phyloP scores from a whole-genome alignment of 225 moss, liverwort and hornwort species.

The Neckera pumila region DNA sequence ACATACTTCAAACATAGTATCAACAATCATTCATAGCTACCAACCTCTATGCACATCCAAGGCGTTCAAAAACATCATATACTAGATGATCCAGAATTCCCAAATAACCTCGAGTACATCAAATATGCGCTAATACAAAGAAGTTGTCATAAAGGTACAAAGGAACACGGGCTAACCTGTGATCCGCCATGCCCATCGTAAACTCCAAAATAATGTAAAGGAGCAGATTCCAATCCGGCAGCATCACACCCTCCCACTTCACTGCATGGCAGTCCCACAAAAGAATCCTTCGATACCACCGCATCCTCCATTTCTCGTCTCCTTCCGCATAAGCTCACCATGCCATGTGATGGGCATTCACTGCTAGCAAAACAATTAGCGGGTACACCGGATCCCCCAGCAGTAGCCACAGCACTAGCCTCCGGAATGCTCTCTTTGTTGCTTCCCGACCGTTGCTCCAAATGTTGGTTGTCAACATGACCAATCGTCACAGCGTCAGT shows the following conservation, averaged over 20 bases:
- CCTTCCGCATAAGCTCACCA: slow-evolving; percentile 46
- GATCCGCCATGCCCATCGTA: slow-evolving; percentile 96
- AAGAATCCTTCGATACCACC: slow-evolving; percentile 27
- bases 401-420: neutral
- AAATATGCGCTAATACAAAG: too few species aligned
- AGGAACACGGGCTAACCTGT: slow-evolving; percentile 30
- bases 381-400: slow-evolving; percentile 4
- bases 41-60: neutral
- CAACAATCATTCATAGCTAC: neutral
- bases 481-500: neutral
- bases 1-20: neutral
- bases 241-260: slow-evolving; percentile 32
- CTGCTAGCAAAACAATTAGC: slow-evolving; percentile 16
- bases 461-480: neutral
- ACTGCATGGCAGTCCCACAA: slow-evolving; percentile 41
- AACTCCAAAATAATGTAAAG: slow-evolving; percentile 80
- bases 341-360: slow-evolving; percentile 37
- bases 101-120: neutral
- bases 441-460: slow-evolving; percentile 14
- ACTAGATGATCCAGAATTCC: too few species aligned
- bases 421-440: slow-evolving; percentile 2
- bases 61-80: neutral
- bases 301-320: slow-evolving; percentile 64
- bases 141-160: too few species aligned
- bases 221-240: neutral